Evolutionary conservation across 1,139 yeast genomes (phyloP).

Genomic region (Kluyveromyces sp.): DNA sequence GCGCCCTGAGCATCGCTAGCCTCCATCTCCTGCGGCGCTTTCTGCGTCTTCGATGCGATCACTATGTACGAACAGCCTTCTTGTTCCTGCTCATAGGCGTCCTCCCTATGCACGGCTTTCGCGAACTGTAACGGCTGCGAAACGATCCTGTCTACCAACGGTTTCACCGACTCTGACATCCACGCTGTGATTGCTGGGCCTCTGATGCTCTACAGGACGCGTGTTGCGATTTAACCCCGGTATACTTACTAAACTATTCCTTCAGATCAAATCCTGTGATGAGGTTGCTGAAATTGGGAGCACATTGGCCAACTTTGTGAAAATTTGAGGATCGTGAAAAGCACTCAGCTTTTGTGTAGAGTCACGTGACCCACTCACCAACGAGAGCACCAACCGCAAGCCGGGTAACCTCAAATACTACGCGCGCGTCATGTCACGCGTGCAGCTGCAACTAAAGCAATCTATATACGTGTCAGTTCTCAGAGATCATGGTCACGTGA

Average conservation of each 20-base stretch:
- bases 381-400: too few species aligned
- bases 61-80: constrained; percentile 29
- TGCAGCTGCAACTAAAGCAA: too few species aligned
- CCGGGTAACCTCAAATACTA: too few species aligned
- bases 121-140: constrained; percentile 54
- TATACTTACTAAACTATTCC: too few species aligned
- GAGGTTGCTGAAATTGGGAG: not conserved
- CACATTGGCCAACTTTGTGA: not conserved
- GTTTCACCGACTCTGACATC: constrained; percentile 24
- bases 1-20: constrained; percentile 2
- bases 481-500: too few species aligned
- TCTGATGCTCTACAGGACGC: too few species aligned
- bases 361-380: not conserved
- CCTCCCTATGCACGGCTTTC: constrained; percentile 40
- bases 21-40: constrained; percentile 11
- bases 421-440: too few species aligned
- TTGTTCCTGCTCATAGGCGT: constrained; percentile 28
- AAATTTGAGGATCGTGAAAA: too few species aligned
- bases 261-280: not conserved
- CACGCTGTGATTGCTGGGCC: not conserved
- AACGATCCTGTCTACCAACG: constrained; percentile 51
- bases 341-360: too few species aligned
- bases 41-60: constrained; percentile 17
- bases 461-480: too few species aligned
- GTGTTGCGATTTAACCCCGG: too few species aligned